A percentile compares a stretch with the other conserved stretches of the same genome.
Evolutionary conservation across 2,329 filamentous ascomycete genomes (phyloP).

Genomic region (Aureobasidium sp.): DNA sequence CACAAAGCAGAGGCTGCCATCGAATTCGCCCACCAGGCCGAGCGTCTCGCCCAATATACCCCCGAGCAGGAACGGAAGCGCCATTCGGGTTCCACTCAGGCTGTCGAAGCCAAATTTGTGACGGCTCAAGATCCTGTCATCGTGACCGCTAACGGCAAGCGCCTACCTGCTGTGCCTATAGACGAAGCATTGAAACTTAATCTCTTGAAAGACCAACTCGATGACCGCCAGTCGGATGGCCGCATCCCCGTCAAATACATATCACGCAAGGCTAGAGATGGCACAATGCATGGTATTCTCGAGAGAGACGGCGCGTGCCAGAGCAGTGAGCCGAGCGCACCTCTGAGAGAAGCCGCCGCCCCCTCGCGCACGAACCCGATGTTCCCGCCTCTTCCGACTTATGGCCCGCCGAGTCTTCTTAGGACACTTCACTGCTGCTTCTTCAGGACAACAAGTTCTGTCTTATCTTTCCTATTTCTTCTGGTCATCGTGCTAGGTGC

Average conservation of each 20-base stretch:
- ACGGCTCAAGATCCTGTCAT: constrained; percentile 67
- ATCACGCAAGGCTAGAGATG: constrained; percentile 34
- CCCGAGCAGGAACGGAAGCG: constrained; percentile 30
- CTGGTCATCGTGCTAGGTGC: constrained; percentile 66
- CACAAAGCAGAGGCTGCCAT: constrained; percentile 19
- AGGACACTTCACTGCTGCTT: constrained; percentile 55
- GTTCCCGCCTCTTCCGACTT: constrained; percentile 76
- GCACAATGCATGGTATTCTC: constrained; percentile 29
- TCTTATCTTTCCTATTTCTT: constrained; percentile 71
- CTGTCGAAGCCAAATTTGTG: constrained; percentile 51
- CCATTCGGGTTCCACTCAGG: constrained; percentile 40
- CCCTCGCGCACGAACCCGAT: constrained; percentile 66
- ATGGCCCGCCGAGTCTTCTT: constrained; percentile 63
- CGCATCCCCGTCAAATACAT: constrained; percentile 23
- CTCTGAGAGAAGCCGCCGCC: constrained; percentile 40
- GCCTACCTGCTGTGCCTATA: constrained; percentile 60
- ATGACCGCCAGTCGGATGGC: constrained; percentile 26
- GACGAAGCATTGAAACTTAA: constrained; percentile 65
- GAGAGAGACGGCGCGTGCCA: constrained; percentile 16
- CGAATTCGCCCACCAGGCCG: constrained; percentile 53
- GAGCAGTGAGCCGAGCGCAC: constrained; percentile 28
- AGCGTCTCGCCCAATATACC: constrained; percentile 34
- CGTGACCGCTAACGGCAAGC: constrained; percentile 55
- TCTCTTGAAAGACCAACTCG: constrained; percentile 44
- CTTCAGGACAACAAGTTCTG: constrained; percentile 60